Evolutionary conservation across 2,329 filamentous ascomycete species (phyloP).

Genomic region (Aspergillus jensenii): DNA sequence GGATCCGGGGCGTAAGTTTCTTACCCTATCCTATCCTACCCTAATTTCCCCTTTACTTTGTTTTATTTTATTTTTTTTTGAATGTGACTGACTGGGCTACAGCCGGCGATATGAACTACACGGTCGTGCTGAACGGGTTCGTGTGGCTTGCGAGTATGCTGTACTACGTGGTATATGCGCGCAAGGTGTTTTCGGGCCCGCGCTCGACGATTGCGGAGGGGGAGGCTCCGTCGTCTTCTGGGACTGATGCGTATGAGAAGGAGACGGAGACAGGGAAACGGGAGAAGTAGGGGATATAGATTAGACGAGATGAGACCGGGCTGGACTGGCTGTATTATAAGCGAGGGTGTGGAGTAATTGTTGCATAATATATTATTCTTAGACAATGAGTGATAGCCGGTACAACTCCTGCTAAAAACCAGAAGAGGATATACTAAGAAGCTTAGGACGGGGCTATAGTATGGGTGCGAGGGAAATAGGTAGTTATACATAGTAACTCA

Average conservation of each 20-base stretch:
- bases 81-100: not conserved
- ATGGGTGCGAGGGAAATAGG: too few species aligned
- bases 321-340: not conserved
- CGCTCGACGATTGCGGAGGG: conserved; percentile 50
- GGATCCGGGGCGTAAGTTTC: conserved; percentile 46
- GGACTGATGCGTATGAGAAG: not conserved
- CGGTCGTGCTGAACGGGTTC: conserved; percentile 59
- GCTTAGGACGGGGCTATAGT: too few species aligned
- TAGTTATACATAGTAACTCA: too few species aligned
- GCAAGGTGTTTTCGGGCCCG: conserved; percentile 63
- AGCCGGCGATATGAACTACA: conserved; percentile 59
- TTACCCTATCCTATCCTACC: not conserved
- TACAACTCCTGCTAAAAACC: too few species aligned
- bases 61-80: too few species aligned
- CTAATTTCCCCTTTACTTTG: not conserved
- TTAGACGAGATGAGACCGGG: not conserved
- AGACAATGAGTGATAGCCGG: too few species aligned
- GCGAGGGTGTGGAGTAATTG: not conserved
- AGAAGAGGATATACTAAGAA: too few species aligned
- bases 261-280: not conserved
- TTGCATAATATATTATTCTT: too few species aligned
- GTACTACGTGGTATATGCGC: conserved; percentile 59
- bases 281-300: not conserved
- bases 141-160: conserved; percentile 58
- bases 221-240: conserved; percentile 22